Conservation (phyloP, 2,329 filamentous ascomycete genomes). For the Parasarocladium wereldwijsianum region DNA sequence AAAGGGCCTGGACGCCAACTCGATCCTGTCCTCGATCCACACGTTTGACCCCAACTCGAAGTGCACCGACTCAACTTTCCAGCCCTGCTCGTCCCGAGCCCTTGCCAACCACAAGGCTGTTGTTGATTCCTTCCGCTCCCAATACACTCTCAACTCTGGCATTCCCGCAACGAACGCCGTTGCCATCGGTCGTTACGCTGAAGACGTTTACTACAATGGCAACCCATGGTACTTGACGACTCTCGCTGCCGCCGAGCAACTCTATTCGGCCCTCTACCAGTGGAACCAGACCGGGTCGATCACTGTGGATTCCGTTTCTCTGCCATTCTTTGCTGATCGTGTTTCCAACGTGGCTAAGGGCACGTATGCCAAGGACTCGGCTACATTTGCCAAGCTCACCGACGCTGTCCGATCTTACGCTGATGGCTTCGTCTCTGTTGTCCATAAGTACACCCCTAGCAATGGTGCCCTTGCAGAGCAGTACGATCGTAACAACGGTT, state of each 20-base stretch:
- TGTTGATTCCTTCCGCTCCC: constrained; percentile 61
- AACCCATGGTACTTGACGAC: constrained; percentile 75
- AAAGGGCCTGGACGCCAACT: constrained; percentile 58
- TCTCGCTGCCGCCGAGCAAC: constrained; percentile 62
- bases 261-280: constrained; percentile 62
- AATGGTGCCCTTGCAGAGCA: constrained; percentile 57
- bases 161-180: constrained; percentile 43
- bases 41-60: constrained; percentile 48
- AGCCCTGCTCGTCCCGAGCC: constrained; percentile 56
- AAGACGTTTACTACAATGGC: constrained; percentile 62
- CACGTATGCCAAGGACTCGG: constrained; percentile 38
- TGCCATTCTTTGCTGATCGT: constrained; percentile 58
- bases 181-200: constrained; percentile 51
- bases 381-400: constrained; percentile 38
- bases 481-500: constrained; percentile 37
- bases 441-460: constrained; percentile 44
- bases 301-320: constrained; percentile 46
- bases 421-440: constrained; percentile 45
- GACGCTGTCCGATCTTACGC: constrained; percentile 42
- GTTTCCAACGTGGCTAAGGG: constrained; percentile 43
- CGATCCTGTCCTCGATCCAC: constrained; percentile 50
- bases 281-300: constrained; percentile 52
- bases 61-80: constrained; percentile 58
- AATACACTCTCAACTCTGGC: constrained; percentile 57
- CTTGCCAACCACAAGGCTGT: constrained; percentile 65